Evolutionary conservation across 805 yeast species (phyloP).

Genomic region (Starmerella vitae): DNA sequence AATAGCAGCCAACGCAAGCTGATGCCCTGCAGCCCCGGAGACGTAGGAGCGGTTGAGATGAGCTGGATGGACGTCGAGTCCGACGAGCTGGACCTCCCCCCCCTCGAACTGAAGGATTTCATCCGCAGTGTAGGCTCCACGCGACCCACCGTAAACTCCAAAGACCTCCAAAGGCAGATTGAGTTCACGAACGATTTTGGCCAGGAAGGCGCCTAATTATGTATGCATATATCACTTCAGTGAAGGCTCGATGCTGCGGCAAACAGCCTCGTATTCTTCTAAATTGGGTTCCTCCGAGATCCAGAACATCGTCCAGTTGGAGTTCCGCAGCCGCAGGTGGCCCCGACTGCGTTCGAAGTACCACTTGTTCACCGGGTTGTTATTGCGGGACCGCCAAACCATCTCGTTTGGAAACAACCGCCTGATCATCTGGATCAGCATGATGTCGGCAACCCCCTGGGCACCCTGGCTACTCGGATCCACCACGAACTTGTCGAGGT

Average conservation of each 20-base stretch:
- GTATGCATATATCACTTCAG: constrained; percentile 8
- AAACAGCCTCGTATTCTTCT: constrained; percentile 41
- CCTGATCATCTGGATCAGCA: constrained; percentile 63
- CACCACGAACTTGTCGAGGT: constrained; percentile 90
- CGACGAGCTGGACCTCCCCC: constrained; percentile 83
- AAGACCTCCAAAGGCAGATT: constrained; percentile 67
- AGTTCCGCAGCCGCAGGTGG: constrained; percentile 36
- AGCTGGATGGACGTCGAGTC: constrained; percentile 86
- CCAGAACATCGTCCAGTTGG: constrained; percentile 36
- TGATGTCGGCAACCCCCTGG: constrained; percentile 84
- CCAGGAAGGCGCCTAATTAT: constrained; percentile 64
- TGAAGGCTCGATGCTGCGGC: constrained; percentile 48
- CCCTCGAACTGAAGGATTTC: constrained; percentile 78
- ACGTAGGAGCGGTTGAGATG: constrained; percentile 68
- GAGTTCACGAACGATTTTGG: constrained; percentile 93
- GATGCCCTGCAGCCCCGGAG: constrained; percentile 98
- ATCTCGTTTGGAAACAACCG: constrained; percentile 57
- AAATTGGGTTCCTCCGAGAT: constrained; percentile 28
- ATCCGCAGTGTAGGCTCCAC: constrained; percentile 81
- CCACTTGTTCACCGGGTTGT: constrained; percentile 94
- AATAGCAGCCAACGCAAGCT: constrained; percentile 30
- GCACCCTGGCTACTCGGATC: constrained; percentile 73
- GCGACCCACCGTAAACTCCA: constrained; percentile 85
- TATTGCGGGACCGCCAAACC: constrained; percentile 78
- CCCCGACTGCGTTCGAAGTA: constrained; percentile 84